Conservation (phyloP, 257 asterid genomes). For the Galeopsis tetrahit region DNA sequence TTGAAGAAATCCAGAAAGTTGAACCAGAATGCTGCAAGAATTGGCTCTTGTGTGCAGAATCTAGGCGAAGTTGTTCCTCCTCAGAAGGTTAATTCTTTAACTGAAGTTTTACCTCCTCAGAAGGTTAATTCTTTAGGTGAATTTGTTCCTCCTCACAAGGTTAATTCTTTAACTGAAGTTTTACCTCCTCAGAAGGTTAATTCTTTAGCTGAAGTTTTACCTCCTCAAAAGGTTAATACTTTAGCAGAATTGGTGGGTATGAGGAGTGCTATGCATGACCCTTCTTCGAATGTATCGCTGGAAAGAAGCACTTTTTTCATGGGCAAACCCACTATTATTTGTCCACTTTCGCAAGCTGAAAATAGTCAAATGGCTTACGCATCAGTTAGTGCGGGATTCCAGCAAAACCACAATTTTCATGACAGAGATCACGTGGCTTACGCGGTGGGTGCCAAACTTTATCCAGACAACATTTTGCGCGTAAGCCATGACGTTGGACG, state of each 20-base stretch:
- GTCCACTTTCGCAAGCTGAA: constrained; percentile 44
- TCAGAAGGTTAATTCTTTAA: constrained; percentile 24
- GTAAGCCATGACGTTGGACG: constrained; percentile 34
- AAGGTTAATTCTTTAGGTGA: constrained; percentile 24
- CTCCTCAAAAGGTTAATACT: constrained; percentile 35
- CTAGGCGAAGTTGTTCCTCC: constrained; percentile 34
- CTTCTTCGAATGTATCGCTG: constrained; percentile 30
- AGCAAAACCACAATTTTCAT: constrained; percentile 38
- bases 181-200: background rate
- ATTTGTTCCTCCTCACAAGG: too few relatives aligned
- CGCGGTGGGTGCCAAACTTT: constrained; percentile 32
- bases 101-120: constrained; percentile 4
- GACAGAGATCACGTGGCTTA: constrained; percentile 33
- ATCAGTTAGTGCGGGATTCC: constrained; percentile 31
- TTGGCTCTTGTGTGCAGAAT: constrained; percentile 33
- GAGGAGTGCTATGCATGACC: constrained; percentile 31
- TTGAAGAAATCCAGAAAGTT: constrained; percentile 27
- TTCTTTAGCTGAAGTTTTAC: constrained; percentile 32
- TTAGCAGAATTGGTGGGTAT: constrained; percentile 47
- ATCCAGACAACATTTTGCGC: constrained; percentile 35
- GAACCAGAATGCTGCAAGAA: constrained; percentile 36
- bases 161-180: background rate
- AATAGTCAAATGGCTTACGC: constrained; percentile 33
- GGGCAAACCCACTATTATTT: constrained; percentile 27
- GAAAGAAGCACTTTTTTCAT: constrained; percentile 18